Evolutionary conservation across 2,329 filamentous ascomycete genomes (phyloP).

Genomic region (Tolypocladium cylindrosporum): DNA sequence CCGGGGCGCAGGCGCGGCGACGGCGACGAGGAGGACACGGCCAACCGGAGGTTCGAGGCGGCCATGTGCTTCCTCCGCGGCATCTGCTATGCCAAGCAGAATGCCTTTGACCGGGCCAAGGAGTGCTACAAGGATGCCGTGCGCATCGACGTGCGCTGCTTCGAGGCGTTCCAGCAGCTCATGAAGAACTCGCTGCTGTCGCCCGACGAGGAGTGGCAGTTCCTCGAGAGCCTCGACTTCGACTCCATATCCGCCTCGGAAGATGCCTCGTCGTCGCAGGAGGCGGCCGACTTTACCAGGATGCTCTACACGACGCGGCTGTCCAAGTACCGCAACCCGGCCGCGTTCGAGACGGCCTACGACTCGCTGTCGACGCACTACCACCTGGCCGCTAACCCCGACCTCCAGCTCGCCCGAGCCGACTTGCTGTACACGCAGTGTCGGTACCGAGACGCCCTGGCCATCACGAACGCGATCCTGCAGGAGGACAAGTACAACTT

Average conservation of each 20-base stretch:
- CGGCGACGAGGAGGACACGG: conserved; percentile 55
- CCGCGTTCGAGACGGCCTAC: conserved; percentile 72
- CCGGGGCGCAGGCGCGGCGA: conserved; percentile 20
- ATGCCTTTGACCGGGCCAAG: conserved; percentile 92
- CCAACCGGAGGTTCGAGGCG: conserved; percentile 79
- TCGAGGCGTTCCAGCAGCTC: conserved; percentile 94
- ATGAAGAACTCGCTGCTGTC: conserved; percentile 93
- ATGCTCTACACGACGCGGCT: conserved; percentile 93
- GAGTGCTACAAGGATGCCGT: conserved; percentile 98
- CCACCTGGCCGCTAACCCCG: conserved; percentile 73
- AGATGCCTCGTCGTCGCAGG: conserved; percentile 61
- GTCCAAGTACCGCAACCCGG: conserved; percentile 87
- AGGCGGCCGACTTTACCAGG: conserved; percentile 87
- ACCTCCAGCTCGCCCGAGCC: conserved; percentile 81
- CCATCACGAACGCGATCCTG: conserved; percentile 75
- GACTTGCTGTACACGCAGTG: conserved; percentile 93
- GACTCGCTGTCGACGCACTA: conserved; percentile 93
- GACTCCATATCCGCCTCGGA: conserved; percentile 62
- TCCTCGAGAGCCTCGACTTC: conserved; percentile 83
- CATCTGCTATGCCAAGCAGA: conserved; percentile 92
- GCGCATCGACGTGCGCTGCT: conserved; percentile 93
- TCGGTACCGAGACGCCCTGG: conserved; percentile 77
- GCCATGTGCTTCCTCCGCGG: conserved; percentile 95
- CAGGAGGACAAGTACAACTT: conserved; percentile 84
- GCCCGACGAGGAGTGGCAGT: conserved; percentile 81